phyloP scores from a whole-genome alignment of 306 rosid species.

The Pterocarpus santalinus region DNA sequence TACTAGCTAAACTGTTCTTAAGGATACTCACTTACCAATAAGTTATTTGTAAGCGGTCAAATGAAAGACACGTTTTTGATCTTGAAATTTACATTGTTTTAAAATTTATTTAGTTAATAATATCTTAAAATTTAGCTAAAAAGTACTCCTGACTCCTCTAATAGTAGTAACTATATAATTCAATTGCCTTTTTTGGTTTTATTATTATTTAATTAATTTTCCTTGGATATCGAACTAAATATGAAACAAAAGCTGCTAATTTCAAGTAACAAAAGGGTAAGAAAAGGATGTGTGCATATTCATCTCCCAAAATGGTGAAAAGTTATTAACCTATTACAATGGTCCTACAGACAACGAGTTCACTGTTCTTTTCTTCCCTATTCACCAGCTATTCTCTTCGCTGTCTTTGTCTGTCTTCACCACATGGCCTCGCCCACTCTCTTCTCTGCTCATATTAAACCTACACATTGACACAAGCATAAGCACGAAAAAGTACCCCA shows the following conservation, averaged over 20 bases:
- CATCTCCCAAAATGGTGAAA: constrained; percentile 34
- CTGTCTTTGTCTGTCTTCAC: constrained; percentile 9
- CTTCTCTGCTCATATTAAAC: not conserved
- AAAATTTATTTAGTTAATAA: no score
- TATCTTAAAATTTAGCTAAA: no score
- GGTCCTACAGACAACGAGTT: constrained; percentile 24
- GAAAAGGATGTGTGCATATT: constrained; percentile 7
- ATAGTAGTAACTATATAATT: not conserved
- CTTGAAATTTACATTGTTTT: no score
- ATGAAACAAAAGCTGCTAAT: not conserved
- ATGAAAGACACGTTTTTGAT: no score
- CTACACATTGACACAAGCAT: not conserved
- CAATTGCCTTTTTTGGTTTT: not conserved
- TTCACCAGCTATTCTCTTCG: not conserved
- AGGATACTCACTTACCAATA: no score
- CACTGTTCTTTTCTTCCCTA: constrained; percentile 29
- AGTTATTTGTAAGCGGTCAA: no score
- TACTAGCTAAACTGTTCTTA: no score
- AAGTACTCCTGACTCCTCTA: no score
- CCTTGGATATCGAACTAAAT: not conserved
- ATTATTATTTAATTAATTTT: not conserved
- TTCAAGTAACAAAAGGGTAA: not conserved
- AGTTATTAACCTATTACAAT: constrained; percentile 14
- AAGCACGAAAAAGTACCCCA: not conserved
- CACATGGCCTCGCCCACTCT: constrained; percentile 17